phyloP scores from a whole-genome alignment of 83 land plant species.

The Thuja plicata region DNA sequence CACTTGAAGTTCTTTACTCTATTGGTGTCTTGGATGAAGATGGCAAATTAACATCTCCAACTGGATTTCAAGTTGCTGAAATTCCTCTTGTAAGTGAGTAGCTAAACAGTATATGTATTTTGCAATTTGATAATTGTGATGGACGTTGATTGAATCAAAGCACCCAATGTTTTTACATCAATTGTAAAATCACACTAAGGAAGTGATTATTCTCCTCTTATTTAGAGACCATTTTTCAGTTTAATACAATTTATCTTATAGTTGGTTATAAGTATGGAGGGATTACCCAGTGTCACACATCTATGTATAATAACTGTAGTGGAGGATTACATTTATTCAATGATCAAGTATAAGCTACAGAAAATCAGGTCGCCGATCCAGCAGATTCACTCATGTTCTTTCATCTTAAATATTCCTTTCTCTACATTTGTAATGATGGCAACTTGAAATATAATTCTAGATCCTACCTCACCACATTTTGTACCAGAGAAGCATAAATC shows the following conservation, averaged over 20 bases:
- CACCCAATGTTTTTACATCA: not conserved
- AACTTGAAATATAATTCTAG: not conserved
- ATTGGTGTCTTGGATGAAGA: conserved; percentile 79
- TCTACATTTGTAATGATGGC: not conserved
- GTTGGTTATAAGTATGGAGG: not conserved
- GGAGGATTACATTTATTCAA: not conserved
- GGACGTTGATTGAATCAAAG: not conserved
- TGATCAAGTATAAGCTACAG: not conserved
- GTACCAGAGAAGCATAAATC: no score
- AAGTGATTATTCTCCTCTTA: not conserved
- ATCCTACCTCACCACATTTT: not conserved
- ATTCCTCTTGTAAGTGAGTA: conserved; percentile 53
- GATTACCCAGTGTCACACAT: not conserved
- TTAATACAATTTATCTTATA: not conserved
- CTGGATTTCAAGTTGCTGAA: conserved; percentile 81
- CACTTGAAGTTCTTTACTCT: conserved; percentile 88
- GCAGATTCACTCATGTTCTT: not conserved
- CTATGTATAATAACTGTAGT: not conserved
- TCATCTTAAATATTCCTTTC: not conserved
- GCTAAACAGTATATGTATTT: not conserved
- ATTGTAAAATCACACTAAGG: not conserved
- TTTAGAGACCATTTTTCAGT: not conserved
- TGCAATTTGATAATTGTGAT: not conserved
- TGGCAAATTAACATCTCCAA: conserved; percentile 91
- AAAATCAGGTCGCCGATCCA: not conserved